These are phyloP conservation scores for Penicillium maclennaniae DNA, from an alignment of 495 filamentous ascomycete genomes.

Conservation along the genomic window DNA sequence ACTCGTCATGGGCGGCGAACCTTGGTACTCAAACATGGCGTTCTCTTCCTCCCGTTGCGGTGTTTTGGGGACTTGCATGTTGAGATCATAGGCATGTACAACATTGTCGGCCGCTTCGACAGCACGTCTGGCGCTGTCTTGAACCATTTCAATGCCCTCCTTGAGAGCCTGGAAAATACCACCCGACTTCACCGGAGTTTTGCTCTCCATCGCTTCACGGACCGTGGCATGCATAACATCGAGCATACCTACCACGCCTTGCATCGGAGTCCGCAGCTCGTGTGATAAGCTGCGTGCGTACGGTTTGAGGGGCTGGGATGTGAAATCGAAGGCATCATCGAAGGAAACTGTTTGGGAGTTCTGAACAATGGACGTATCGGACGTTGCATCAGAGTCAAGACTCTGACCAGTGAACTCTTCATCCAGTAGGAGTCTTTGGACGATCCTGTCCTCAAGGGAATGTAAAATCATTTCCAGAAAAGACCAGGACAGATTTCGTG, in stretches of 20 bases:
- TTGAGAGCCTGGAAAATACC: conserved; percentile 61
- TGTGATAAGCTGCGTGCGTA: conserved; percentile 78
- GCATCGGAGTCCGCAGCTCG: conserved; percentile 79
- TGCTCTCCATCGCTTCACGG: conserved; percentile 60
- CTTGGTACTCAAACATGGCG: conserved; percentile 27
- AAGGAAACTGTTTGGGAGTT: conserved; percentile 17
- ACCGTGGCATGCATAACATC: conserved; percentile 83
- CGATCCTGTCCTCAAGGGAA: conserved; percentile 70
- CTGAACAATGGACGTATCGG: conserved; percentile 34
- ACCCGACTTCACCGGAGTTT: conserved; percentile 46
- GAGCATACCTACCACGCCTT: conserved; percentile 80
- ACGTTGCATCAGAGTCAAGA: conserved; percentile 1
- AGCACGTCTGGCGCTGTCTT: conserved; percentile 75
- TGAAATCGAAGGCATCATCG: conserved; percentile 30
- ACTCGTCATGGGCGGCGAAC: conserved; percentile 11
- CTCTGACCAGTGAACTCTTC: conserved; percentile 7
- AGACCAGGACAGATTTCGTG: conserved; percentile 59
- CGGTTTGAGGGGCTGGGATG: conserved; percentile 66
- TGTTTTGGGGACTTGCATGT: conserved; percentile 74
- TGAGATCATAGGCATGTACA: conserved; percentile 81
- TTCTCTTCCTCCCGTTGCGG: conserved; percentile 39
- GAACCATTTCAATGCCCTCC: conserved; percentile 72
- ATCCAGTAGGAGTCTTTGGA: conserved; percentile 45
- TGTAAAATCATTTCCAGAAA: conserved; percentile 71
- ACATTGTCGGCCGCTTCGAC: conserved; percentile 83